Evolutionary conservation across 2,329 filamentous ascomycete species (phyloP).

Genomic region (Penicillium nordicum): DNA sequence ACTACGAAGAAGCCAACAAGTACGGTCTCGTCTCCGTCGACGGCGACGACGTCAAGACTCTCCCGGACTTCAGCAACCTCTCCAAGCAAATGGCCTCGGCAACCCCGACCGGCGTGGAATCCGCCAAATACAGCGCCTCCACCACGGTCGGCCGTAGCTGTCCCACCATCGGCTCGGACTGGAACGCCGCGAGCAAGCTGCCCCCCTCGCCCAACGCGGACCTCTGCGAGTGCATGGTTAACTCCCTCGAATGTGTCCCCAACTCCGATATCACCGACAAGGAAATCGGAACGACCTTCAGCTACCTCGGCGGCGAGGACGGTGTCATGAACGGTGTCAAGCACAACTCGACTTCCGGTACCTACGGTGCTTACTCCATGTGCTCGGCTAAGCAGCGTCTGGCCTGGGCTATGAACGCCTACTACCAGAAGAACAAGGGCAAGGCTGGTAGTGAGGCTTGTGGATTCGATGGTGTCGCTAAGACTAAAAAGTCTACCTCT

Average conservation of each 20-base stretch:
- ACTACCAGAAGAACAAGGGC: slow-evolving; percentile 41
- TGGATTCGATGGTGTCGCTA: slow-evolving; percentile 45
- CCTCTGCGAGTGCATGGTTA: slow-evolving; percentile 83
- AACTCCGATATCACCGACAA: slow-evolving; percentile 55
- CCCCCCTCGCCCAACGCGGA: slow-evolving; percentile 75
- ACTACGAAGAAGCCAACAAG: slow-evolving; percentile 86
- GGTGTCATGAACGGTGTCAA: slow-evolving; percentile 41
- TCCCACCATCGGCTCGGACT: slow-evolving; percentile 62
- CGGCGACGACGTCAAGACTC: slow-evolving; percentile 59
- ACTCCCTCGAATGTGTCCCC: slow-evolving; percentile 68
- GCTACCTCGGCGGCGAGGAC: slow-evolving; percentile 41
- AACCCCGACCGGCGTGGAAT: slow-evolving; percentile 63
- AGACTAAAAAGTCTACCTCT: slow-evolving; percentile 30
- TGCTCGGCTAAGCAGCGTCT: slow-evolving; percentile 46
- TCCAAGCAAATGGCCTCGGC: slow-evolving; percentile 66
- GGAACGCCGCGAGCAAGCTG: slow-evolving; percentile 67
- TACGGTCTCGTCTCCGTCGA: slow-evolving; percentile 67
- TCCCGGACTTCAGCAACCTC: slow-evolving; percentile 72
- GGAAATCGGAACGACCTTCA: slow-evolving; percentile 67
- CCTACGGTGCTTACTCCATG: slow-evolving; percentile 50
- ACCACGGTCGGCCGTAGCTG: slow-evolving; percentile 68
- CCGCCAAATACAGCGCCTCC: slow-evolving; percentile 66
- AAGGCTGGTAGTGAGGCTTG: slow-evolving; percentile 40
- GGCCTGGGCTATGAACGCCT: slow-evolving; percentile 47
- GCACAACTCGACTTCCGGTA: slow-evolving; percentile 39